Evolutionary conservation across 2,329 filamentous ascomycete genomes (phyloP).

Genomic region (Sporothrix brunneoviolacea): DNA sequence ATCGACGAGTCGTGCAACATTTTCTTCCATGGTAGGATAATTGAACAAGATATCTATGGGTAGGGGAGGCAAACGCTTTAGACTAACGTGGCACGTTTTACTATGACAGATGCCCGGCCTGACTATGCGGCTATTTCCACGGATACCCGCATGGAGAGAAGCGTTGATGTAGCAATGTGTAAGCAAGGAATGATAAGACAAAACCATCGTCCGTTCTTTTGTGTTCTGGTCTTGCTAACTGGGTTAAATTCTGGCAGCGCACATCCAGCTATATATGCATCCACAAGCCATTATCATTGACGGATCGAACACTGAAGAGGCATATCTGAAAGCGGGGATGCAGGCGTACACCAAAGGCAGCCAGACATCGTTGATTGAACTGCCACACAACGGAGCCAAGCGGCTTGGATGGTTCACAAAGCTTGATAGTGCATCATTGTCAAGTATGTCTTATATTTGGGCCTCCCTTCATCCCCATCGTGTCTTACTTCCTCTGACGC

Average conservation of each 20-base stretch:
- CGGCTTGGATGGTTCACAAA: constrained; percentile 70
- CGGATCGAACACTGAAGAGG: constrained; percentile 57
- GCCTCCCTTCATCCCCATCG: not conserved
- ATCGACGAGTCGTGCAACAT: constrained; percentile 65
- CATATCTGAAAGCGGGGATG: constrained; percentile 58
- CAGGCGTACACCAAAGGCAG: constrained; percentile 46
- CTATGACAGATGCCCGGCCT: constrained; percentile 60
- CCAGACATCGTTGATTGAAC: constrained; percentile 61
- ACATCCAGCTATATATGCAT: constrained; percentile 67
- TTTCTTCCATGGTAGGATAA: constrained; percentile 47
- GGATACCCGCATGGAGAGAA: constrained; percentile 60
- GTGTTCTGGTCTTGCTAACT: constrained; percentile 14
- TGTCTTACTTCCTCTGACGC: constrained; percentile 3
- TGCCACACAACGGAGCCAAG: constrained; percentile 58
- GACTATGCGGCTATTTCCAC: constrained; percentile 66
- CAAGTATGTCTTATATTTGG: constrained; percentile 38
- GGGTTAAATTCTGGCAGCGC: constrained; percentile 31
- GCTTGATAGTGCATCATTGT: constrained; percentile 66
- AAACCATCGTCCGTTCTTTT: too few species aligned
- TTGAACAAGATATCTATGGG: too few species aligned
- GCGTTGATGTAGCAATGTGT: constrained; percentile 59
- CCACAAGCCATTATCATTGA: constrained; percentile 74
- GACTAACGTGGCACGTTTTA: not conserved
- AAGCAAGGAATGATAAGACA: too few species aligned
- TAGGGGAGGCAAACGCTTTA: not conserved